Evolutionary conservation across 352 stramenopile species (phyloP).

Genomic region (Pseudoperonospora humuli): DNA sequence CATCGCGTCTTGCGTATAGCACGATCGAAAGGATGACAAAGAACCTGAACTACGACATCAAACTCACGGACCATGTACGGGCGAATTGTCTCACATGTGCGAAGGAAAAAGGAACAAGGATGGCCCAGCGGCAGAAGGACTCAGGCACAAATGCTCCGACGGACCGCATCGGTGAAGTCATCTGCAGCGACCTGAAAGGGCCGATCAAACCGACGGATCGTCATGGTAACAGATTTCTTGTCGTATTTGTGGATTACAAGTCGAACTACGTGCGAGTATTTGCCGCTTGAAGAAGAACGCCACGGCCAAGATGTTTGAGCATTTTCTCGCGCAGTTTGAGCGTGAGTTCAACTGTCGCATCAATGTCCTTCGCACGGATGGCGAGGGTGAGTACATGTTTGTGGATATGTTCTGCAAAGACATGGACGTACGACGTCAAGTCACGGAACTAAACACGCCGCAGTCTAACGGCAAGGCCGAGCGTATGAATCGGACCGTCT

Average conservation of each 20-base stretch:
- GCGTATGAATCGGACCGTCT: not conserved
- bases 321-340: not conserved
- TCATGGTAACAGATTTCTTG: conserved; percentile 4
- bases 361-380: conserved; percentile 1
- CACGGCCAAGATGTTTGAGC: not conserved
- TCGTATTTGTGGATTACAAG: conserved; percentile 3
- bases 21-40: no score
- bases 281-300: not conserved
- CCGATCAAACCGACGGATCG: conserved; percentile 3
- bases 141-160: not conserved
- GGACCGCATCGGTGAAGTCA: conserved; percentile 1
- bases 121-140: not conserved
- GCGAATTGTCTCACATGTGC: no score
- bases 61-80: no score
- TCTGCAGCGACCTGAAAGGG: conserved; percentile 5
- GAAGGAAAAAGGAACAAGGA: no score
- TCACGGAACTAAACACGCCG: conserved; percentile 5
- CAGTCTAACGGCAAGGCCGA: conserved; percentile 26
- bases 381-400: conserved; percentile 15
- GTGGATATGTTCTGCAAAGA: conserved; percentile 19
- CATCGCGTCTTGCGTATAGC: no score
- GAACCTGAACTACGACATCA: no score
- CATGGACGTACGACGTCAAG: not conserved
- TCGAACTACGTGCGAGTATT: not conserved
- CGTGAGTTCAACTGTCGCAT: not conserved